A percentile compares a stretch with the other conserved stretches of the same genome.
phyloP scores from a whole-genome alignment of 805 yeast species.

The Metschnikowia vanudenii region DNA sequence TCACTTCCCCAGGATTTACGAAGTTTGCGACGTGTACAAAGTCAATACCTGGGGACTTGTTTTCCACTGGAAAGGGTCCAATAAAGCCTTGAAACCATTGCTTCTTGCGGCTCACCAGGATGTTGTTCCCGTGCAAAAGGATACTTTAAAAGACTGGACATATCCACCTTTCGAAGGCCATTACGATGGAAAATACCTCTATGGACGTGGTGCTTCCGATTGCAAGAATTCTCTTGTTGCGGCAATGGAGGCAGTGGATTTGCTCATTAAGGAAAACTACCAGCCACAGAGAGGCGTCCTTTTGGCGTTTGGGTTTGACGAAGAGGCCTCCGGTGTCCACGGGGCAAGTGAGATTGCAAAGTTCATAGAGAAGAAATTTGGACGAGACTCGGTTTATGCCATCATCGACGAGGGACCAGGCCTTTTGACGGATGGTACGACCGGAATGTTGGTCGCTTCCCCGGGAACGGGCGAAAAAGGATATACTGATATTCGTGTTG shows the following conservation, averaged over 20 bases:
- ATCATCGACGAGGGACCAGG: conserved; percentile 23
- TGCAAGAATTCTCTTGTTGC: conserved; percentile 70
- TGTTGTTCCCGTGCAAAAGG: conserved; percentile 21
- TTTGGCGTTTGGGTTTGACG: conserved; percentile 20
- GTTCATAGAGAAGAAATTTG: conserved; percentile 14
- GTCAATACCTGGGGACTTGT: conserved; percentile 19
- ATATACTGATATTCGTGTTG: conserved; percentile 19
- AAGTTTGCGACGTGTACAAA: conserved; percentile 9
- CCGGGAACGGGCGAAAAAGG: conserved; percentile 22
- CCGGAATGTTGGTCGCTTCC: conserved; percentile 14
- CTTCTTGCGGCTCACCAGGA: conserved; percentile 20
- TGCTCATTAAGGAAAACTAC: conserved; percentile 13
- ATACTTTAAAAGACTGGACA: conserved; percentile 15
- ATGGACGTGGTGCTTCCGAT: conserved; percentile 80
- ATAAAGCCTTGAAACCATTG: conserved; percentile 17
- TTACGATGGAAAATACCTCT: conserved; percentile 40
- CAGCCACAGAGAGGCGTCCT: conserved; percentile 16
- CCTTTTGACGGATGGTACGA: conserved; percentile 8
- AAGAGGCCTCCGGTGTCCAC: conserved; percentile 17
- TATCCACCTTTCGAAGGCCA: conserved; percentile 19
- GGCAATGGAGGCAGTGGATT: conserved; percentile 47
- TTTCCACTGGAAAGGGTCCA: conserved; percentile 18
- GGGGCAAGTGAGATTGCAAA: conserved; percentile 14
- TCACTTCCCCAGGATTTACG: conserved; percentile 15
- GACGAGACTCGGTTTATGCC: conserved; percentile 18